A percentile compares a stretch with the other conserved stretches of the same genome.
Evolutionary conservation across 768 basidiomycete species (phyloP).

Genomic region (Auriscalpium orientale): DNA sequence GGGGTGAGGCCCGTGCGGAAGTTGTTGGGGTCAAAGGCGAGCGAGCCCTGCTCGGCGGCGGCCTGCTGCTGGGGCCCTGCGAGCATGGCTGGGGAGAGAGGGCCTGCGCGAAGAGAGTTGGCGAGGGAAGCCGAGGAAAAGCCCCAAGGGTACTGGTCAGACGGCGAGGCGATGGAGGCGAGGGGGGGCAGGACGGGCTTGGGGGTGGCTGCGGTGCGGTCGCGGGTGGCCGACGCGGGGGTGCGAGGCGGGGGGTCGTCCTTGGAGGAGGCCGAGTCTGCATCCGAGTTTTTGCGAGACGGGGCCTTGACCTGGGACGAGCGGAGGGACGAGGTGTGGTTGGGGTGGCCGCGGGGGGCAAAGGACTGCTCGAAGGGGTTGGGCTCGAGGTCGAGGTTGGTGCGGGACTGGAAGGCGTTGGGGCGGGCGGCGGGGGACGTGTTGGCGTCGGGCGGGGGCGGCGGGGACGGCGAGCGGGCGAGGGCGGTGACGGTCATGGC

Average conservation of each 20-base stretch:
- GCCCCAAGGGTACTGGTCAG: slow-evolving; percentile 53
- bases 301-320: slow-evolving; percentile 26
- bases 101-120: slow-evolving; percentile 85
- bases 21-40: slow-evolving; percentile 59
- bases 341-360: slow-evolving; percentile 31
- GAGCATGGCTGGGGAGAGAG: slow-evolving; percentile 94
- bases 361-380: slow-evolving; percentile 97
- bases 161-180: slow-evolving; percentile 67
- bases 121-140: slow-evolving; percentile 48
- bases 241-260: slow-evolving; percentile 18
- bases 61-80: slow-evolving; percentile 61
- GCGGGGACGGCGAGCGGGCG: slow-evolving; percentile 22
- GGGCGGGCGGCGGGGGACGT: slow-evolving; percentile 3
- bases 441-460: slow-evolving; percentile 10
- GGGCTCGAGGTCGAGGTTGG: slow-evolving; percentile 72
- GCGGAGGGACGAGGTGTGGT: slow-evolving; percentile 22
- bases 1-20: slow-evolving; percentile 87
- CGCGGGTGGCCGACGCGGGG: slow-evolving; percentile 15
- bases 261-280: slow-evolving; percentile 16
- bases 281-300: slow-evolving; percentile 23
- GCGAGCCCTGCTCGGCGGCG: slow-evolving; percentile 28
- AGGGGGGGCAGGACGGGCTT: slow-evolving; percentile 79
- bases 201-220: slow-evolving; percentile 21
- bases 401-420: slow-evolving; percentile 22
- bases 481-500: slow-evolving; percentile 23